Conservation (phyloP, 2,329 filamentous ascomycete species). For the Pseudogymnoascus sp. region DNA sequence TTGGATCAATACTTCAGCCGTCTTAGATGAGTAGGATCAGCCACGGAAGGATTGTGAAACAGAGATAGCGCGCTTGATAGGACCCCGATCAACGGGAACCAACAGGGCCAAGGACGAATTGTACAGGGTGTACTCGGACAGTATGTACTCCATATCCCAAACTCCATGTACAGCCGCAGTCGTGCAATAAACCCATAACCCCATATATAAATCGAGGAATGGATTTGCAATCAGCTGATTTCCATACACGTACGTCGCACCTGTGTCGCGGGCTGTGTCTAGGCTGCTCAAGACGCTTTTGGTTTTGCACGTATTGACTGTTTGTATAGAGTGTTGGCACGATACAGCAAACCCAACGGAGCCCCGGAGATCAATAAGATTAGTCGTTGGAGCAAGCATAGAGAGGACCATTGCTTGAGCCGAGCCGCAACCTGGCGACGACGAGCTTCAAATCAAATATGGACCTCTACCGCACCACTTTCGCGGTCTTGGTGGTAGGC, state of each 20-base stretch:
- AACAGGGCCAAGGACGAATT: background rate
- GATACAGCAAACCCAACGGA: background rate
- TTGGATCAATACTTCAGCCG: background rate
- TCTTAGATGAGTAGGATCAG: background rate
- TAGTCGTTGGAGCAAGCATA: background rate
- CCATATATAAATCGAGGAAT: background rate
- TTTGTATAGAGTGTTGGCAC: background rate
- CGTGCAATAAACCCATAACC: background rate
- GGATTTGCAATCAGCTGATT: background rate
- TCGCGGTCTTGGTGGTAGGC: background rate
- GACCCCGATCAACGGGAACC: background rate
- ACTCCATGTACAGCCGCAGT: background rate
- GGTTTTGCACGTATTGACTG: background rate
- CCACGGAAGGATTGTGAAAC: background rate
- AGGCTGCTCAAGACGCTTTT: background rate
- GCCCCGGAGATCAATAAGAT: background rate
- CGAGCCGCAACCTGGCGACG: background rate
- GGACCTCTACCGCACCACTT: background rate
- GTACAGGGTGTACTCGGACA: background rate
- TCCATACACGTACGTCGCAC: slow-evolving; percentile 4
- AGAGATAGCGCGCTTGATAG: background rate
- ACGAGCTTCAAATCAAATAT: background rate
- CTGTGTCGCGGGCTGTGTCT: background rate
- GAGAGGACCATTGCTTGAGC: background rate
- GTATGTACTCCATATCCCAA: background rate